A percentile compares a stretch with the other conserved stretches of the same genome.
Conservation (phyloP, 2,329 filamentous ascomycete genomes). For the Apiospora pterosperma region DNA sequence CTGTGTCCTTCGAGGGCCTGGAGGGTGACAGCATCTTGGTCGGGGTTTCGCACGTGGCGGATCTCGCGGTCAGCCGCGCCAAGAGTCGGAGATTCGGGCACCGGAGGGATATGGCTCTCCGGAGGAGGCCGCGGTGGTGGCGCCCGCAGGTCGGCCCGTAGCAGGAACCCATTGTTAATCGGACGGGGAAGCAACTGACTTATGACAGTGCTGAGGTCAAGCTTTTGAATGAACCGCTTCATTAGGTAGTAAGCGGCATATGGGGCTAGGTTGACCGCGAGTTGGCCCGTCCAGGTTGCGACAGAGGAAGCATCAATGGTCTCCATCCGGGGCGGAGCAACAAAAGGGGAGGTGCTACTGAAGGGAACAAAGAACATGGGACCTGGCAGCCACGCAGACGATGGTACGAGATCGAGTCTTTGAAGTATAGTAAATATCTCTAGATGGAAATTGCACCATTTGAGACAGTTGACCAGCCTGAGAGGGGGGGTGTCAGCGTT, state of each 20-base stretch:
- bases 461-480: constrained; percentile 10
- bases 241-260: constrained; percentile 43
- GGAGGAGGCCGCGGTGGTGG: background rate
- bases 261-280: constrained; percentile 42
- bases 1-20: constrained; percentile 24
- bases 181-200: background rate
- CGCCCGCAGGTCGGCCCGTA: background rate
- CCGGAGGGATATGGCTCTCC: background rate
- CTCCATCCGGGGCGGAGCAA: constrained; percentile 38
- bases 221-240: constrained; percentile 15
- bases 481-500: background rate
- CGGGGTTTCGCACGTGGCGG: constrained; percentile 18
- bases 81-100: constrained; percentile 26
- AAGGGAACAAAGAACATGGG: constrained; percentile 54
- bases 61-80: constrained; percentile 28
- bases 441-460: constrained; percentile 46
- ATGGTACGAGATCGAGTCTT: constrained; percentile 43
- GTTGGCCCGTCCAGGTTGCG: constrained; percentile 38
- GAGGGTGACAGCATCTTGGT: constrained; percentile 17
- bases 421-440: constrained; percentile 52
- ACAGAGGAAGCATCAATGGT: constrained; percentile 36
- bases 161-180: background rate
- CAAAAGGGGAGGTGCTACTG: constrained; percentile 46
- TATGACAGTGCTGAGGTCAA: background rate
- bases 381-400: constrained; percentile 38